Conservation (phyloP, 2,329 filamentous ascomycete genomes). For the Aspergillus phoenicis region DNA sequence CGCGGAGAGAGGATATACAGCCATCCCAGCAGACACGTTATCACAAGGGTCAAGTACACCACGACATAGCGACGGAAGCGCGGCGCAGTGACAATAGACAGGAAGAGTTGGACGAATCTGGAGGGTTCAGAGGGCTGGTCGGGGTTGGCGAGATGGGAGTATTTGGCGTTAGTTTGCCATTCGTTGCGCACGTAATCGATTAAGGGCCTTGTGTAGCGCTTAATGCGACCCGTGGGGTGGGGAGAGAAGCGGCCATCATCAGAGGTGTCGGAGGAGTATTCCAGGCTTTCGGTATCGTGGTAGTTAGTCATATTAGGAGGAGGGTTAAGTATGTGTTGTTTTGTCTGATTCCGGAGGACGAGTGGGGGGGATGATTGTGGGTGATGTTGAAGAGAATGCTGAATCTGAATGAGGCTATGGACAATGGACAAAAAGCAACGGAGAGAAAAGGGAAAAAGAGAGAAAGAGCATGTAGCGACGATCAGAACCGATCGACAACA, state of each 20-base stretch:
- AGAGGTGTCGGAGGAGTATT: slow-evolving; percentile 38
- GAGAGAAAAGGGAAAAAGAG: neutral
- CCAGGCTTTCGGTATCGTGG: slow-evolving; percentile 30
- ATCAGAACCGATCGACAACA: neutral
- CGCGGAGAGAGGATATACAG: slow-evolving; percentile 33
- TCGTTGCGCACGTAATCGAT: slow-evolving; percentile 44
- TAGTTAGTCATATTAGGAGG: neutral
- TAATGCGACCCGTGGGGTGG: slow-evolving; percentile 15
- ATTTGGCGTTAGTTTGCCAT: slow-evolving; percentile 36
- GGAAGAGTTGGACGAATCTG: slow-evolving; percentile 28
- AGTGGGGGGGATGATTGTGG: neutral
- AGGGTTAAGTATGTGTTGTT: neutral
- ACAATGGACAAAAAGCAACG: neutral
- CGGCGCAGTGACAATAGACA: slow-evolving; percentile 42
- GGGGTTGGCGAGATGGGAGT: slow-evolving; percentile 24
- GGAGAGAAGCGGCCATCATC: slow-evolving; percentile 23
- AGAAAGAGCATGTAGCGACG: neutral
- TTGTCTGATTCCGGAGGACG: no score
- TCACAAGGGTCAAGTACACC: slow-evolving; percentile 38
- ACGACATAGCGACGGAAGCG: slow-evolving; percentile 45
- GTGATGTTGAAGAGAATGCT: neutral
- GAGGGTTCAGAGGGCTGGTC: slow-evolving; percentile 23
- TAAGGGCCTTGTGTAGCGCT: slow-evolving; percentile 33
- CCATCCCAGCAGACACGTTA: slow-evolving; percentile 39
- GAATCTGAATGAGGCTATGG: neutral